Base-by-base conservation (phyloP, 148 eudicot genomes). In the Persicaria tinctoria region DNA sequence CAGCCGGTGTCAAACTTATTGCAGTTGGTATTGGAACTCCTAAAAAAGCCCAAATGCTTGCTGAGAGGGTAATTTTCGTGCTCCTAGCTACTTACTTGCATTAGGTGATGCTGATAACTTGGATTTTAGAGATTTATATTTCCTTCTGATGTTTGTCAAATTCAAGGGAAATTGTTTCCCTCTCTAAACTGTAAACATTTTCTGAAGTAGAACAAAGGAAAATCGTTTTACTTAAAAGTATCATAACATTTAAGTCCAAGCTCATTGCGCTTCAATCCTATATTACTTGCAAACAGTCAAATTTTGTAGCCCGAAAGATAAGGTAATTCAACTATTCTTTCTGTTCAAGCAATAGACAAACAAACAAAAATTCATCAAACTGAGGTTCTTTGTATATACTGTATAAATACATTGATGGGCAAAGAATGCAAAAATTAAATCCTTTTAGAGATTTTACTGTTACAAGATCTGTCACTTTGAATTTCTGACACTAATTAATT, bases 11-110 rank as follows among this genome's bases (percentile, higher is more conserved):
- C 70, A 94, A 94, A 78, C 92, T 94, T 54, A 92, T 94, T 82
- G 98, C 97, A 69, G 87, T 94, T 84, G 98, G 98, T 78, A 86
- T 94, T 68, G 98, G 98, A 70, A 80, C 87, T 75, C 85, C 98
- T 83, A 47, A 83, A 74, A 94, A 89, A 83, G 98, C 97, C 76
- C 91, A 81, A 8, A 78, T 94, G 23, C 91, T 94, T 68, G 92
- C 91, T 68, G 92, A 94, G 79, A 78, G 91, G 86, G 98, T 94
- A 83, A 50, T 54, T 59, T 64, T 2, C 7, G 13, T 46, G 23
- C 47, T 41, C 6, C 17, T 10, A 38, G 13, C 1, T 2, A 32
- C 1, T 32, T 32, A 32, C 38, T 32, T 32, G 38, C 38, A 32
- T 32, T 32, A 32, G 64, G 18, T 59, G 38, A 11, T 59, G 10